phyloP scores from a whole-genome alignment of 495 filamentous ascomycete genomes.

The Hyaloscypha variabilis region DNA sequence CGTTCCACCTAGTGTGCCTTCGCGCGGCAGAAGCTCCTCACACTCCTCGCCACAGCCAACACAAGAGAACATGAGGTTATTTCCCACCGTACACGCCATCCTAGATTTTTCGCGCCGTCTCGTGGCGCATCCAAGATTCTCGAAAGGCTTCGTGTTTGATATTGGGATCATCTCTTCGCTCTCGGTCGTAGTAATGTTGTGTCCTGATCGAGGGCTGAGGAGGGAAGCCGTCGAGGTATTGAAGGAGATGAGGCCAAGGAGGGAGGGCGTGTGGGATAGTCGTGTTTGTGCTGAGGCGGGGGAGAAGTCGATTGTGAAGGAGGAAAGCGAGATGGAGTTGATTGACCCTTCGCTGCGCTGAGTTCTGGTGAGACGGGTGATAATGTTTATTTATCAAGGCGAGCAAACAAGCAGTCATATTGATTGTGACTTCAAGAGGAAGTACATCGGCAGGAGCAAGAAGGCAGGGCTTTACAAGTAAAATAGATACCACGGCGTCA shows the following conservation, averaged over 20 bases:
- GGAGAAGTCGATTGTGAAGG: slow-evolving; percentile 10
- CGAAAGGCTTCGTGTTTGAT: slow-evolving; percentile 23
- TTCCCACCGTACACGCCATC: slow-evolving; percentile 25
- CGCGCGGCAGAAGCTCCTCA: slow-evolving; percentile 1
- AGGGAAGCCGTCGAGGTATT: slow-evolving; percentile 42
- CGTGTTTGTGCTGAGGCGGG: slow-evolving; percentile 19
- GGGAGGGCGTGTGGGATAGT: slow-evolving; percentile 50
- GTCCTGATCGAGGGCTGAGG: slow-evolving; percentile 18
- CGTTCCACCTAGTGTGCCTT: background rate
- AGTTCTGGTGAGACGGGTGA: too few relatives aligned
- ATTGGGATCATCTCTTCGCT: slow-evolving; percentile 22
- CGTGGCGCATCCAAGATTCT: slow-evolving; percentile 18
- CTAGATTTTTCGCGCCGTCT: slow-evolving; percentile 16
- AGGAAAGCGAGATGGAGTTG: slow-evolving; percentile 6
- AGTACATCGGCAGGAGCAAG: too few relatives aligned
- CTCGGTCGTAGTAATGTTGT: slow-evolving; percentile 10
- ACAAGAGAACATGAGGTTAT: background rate
- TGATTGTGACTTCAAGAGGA: too few relatives aligned
- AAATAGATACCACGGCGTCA: too few relatives aligned
- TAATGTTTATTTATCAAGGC: too few relatives aligned
- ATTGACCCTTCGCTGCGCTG: slow-evolving; percentile 2
- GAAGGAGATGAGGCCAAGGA: slow-evolving; percentile 36
- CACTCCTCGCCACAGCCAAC: background rate
- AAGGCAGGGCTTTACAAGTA: too few relatives aligned
- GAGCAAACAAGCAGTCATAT: too few relatives aligned